Base-by-base conservation (phyloP, 148 eudicot species). In the Spergularia marina region DNA sequence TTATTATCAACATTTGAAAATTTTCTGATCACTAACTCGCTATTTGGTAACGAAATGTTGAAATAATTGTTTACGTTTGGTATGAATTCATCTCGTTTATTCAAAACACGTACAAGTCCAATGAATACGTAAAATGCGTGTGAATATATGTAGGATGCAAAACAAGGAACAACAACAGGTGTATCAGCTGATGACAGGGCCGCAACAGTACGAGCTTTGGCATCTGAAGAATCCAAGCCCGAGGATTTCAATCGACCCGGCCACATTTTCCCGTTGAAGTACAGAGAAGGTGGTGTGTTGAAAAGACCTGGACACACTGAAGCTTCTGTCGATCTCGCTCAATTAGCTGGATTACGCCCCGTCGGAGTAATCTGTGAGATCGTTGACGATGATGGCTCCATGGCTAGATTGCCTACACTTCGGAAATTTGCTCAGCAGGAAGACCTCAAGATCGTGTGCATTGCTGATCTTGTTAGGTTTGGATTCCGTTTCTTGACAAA, bases 261-360 rank as follows among this genome's bases (percentile, higher is more conserved):
- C 20, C 98, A 93, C 83, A 93, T 93, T 67, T 93, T 91, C 74
- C 98, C 98, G 10, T 74, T 93, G 77, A 93, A 89, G 76, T 93
- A 93, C 53, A 87, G 92, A 82, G 98, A 89, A 52, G 98, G 98
- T 23, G 98, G 98, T 70, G 98, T 93, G 62, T 78, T 93, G 57
- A 93, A 93, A 83, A 89, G 96, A 86, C 96, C 98, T 12, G 98
- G 98, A 41, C 98, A 93, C 82, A 93, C 98, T 20, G 96, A 93
- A 83, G 98, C 98, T 74, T 88, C 98, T 70, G 89, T 91, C 30
- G 98, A 93, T 83, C 86, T 93, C 68, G 77, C 96, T 51, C 40
- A 89, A 80, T 80, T 93, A 77, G 98, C 96, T 70, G 98, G 98
- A 53, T 81, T 91, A 8, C 91, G 84, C 36, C 91, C 94, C 25